phyloP scores from a whole-genome alignment of 2,329 filamentous ascomycete species.

The Claviceps cyperi region DNA sequence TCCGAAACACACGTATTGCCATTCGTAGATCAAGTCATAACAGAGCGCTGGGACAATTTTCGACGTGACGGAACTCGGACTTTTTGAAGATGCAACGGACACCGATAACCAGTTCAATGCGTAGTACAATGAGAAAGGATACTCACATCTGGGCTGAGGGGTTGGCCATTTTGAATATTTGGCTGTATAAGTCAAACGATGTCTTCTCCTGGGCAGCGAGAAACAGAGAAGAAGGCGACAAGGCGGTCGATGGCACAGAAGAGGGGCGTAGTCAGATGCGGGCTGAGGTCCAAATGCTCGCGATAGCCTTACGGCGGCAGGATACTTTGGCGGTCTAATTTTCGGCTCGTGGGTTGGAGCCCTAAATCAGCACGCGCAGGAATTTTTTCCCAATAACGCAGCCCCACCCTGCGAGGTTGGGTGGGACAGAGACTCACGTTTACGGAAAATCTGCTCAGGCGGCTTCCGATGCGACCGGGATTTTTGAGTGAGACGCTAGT shows the following conservation, averaged over 20 bases:
- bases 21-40: background rate
- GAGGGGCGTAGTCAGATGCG: conserved; percentile 6
- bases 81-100: background rate
- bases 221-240: conserved; percentile 14
- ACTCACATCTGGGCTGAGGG: conserved; percentile 50
- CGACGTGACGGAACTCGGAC: background rate
- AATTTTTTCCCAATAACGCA: background rate
- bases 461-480: conserved; percentile 4
- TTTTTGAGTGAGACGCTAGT: background rate
- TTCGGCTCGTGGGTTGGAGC: conserved; percentile 17
- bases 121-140: background rate
- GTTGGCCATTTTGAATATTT: conserved; percentile 41
- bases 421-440: background rate
- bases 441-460: conserved; percentile 11
- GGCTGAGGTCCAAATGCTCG: conserved; percentile 6
- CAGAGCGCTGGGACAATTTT: background rate
- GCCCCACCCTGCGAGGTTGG: background rate
- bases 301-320: conserved; percentile 4
- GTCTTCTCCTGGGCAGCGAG: conserved; percentile 14
- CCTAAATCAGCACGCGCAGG: conserved; percentile 11
- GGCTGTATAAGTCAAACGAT: conserved; percentile 4
- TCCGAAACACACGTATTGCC: background rate
- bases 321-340: conserved; percentile 6
- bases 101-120: background rate
- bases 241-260: conserved; percentile 10